Percentiles rank a stretch among this genome's conserved stretches.
Evolutionary conservation across 73 alveolate species (phyloP).

Genomic region (Paramecium primaurelia): DNA sequence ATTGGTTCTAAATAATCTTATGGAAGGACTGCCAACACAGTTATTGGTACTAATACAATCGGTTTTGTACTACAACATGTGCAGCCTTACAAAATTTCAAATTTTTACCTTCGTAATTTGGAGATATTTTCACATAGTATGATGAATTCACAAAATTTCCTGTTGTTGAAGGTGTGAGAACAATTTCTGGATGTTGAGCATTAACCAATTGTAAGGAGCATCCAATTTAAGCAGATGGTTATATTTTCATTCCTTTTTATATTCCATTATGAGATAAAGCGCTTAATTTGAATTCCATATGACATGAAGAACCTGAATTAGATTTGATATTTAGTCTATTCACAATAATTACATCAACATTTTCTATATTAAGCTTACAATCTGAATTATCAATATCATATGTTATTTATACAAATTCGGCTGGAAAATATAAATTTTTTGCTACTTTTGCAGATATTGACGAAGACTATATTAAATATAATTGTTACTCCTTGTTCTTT

Average conservation of each 20-base stretch:
- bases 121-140: background rate
- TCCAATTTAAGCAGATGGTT: background rate
- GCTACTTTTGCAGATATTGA: background rate
- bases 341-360: background rate
- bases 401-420: background rate
- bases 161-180: background rate
- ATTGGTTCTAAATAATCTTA: background rate
- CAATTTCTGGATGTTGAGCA: background rate
- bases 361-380: background rate
- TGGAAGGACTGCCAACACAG: background rate
- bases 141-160: background rate
- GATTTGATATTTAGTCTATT: background rate
- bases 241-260: background rate
- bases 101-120: background rate
- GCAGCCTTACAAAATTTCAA: background rate
- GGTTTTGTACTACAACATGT: background rate
- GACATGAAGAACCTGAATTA: background rate
- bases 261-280: background rate
- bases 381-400: background rate
- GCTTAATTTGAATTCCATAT: background rate
- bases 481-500: background rate
- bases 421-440: background rate
- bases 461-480: background rate
- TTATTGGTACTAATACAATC: background rate
- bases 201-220: background rate